Percentiles rank a stretch among this genome's conserved stretches.
phyloP scores from a whole-genome alignment of 768 basidiomycete genomes.

The Panellus pusillus region DNA sequence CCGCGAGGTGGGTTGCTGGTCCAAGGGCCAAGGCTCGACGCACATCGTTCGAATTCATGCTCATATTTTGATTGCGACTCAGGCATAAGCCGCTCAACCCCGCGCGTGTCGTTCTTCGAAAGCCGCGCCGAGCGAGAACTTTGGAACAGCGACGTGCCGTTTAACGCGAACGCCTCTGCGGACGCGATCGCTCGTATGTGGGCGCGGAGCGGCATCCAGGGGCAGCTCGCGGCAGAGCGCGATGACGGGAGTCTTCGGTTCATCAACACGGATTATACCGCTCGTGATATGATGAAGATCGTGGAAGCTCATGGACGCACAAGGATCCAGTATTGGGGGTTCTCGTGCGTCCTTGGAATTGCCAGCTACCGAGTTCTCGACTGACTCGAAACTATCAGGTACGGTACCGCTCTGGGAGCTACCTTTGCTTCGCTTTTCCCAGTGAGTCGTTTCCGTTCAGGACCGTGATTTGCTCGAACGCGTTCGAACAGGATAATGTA shows the following conservation, averaged over 20 bases:
- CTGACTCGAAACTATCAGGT: not conserved
- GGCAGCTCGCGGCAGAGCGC: constrained; percentile 5
- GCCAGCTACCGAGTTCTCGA: not conserved
- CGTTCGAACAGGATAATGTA: constrained; percentile 9
- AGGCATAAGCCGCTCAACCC: constrained; percentile 21
- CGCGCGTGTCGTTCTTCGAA: constrained; percentile 15
- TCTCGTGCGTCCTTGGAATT: constrained; percentile 12
- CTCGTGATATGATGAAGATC: constrained; percentile 38
- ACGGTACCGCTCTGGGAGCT: constrained; percentile 17
- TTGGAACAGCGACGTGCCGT: not conserved
- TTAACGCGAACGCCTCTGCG: not conserved
- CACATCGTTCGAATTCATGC: not conserved
- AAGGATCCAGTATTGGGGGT: constrained; percentile 30
- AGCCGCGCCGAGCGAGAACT: constrained; percentile 12
- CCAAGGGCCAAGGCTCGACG: no score
- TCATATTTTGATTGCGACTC: not conserved
- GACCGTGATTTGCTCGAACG: not conserved
- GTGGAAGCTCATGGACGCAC: constrained; percentile 30
- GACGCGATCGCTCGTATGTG: not conserved
- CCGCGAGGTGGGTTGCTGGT: constrained; percentile 21
- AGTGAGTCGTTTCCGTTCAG: not conserved
- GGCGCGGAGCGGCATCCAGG: not conserved
- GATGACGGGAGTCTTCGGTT: constrained; percentile 29
- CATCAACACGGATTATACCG: constrained; percentile 38
- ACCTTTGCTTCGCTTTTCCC: constrained; percentile 23